A percentile compares a stretch with the other conserved stretches of the same genome.
These are phyloP conservation scores for Microascus cirrosus DNA, from an alignment of 2,329 filamentous ascomycete species.

Conservation along the genomic window DNA sequence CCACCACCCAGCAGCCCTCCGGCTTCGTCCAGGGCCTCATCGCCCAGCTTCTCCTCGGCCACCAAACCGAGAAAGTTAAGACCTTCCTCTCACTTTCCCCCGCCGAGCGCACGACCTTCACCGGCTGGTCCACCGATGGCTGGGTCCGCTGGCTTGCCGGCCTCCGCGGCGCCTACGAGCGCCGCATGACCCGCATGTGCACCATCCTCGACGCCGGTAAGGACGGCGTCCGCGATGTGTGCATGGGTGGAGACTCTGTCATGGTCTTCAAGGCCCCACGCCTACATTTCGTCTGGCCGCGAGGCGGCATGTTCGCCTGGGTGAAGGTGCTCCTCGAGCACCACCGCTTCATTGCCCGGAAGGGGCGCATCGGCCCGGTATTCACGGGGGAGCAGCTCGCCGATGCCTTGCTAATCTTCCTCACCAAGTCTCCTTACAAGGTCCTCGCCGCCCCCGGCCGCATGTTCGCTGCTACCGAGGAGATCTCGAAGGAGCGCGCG, in stretches of 20 bases:
- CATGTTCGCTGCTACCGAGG: constrained; percentile 60
- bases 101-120: constrained; percentile 34
- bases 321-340: constrained; percentile 57
- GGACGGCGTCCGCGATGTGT: constrained; percentile 34
- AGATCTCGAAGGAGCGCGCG: constrained; percentile 44
- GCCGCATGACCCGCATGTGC: constrained; percentile 75
- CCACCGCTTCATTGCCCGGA: constrained; percentile 53
- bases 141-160: constrained; percentile 90
- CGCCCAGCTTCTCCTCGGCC: constrained; percentile 64
- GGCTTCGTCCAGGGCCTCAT: constrained; percentile 84
- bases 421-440: constrained; percentile 57
- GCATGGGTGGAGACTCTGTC: constrained; percentile 53
- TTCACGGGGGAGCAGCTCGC: constrained; percentile 46
- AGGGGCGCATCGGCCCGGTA: constrained; percentile 14
- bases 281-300: constrained; percentile 68
- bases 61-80: constrained; percentile 32
- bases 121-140: constrained; percentile 67
- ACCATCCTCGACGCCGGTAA: constrained; percentile 57
- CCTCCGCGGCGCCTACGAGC: constrained; percentile 72
- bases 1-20: constrained; percentile 70
- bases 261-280: constrained; percentile 64
- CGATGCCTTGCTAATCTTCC: constrained; percentile 57
- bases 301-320: constrained; percentile 92
- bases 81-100: constrained; percentile 31
- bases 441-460: constrained; percentile 60